Conservation (phyloP, 345 rosid species). For the Kandelia obovata region DNA sequence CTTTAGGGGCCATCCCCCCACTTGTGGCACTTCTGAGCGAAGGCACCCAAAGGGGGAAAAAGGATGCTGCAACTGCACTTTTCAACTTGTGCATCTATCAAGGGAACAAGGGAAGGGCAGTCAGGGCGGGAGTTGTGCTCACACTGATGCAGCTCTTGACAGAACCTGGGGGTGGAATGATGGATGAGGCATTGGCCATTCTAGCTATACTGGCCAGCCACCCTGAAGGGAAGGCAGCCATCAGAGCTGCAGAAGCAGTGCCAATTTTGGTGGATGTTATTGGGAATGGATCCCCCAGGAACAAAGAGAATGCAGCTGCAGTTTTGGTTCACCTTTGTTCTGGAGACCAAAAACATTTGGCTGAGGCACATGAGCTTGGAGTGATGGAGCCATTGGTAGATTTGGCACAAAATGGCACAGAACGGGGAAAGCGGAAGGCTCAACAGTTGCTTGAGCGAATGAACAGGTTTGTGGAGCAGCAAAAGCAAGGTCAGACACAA, state of each 20-base stretch:
- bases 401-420: slow-evolving; percentile 83
- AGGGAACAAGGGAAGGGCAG: slow-evolving; percentile 97
- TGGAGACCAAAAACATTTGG: slow-evolving; percentile 65
- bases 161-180: slow-evolving; percentile 47
- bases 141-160: slow-evolving; percentile 37
- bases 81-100: slow-evolving; percentile 95
- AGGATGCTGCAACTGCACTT: slow-evolving; percentile 97
- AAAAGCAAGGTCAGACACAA: slow-evolving; percentile 50
- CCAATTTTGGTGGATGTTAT: slow-evolving; percentile 38
- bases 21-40: slow-evolving; percentile 75
- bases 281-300: slow-evolving; percentile 37
- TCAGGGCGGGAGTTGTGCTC: slow-evolving; percentile 66
- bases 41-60: slow-evolving; percentile 95
- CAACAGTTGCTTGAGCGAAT: slow-evolving; percentile 80
- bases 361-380: slow-evolving; percentile 76
- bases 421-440: slow-evolving; percentile 93
- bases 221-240: slow-evolving; percentile 40
- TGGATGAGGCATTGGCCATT: slow-evolving; percentile 45
- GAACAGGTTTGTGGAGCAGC: slow-evolving; percentile 65
- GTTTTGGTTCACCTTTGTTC: slow-evolving; percentile 64
- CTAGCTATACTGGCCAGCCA: slow-evolving; percentile 42
- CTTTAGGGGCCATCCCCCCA: slow-evolving; percentile 81
- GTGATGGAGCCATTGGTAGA: slow-evolving; percentile 69
- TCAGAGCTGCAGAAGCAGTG: slow-evolving; percentile 44
- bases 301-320: slow-evolving; percentile 45